phyloP scores from a whole-genome alignment of 2,329 filamentous ascomycete species.

The Colletotrichum sp. region DNA sequence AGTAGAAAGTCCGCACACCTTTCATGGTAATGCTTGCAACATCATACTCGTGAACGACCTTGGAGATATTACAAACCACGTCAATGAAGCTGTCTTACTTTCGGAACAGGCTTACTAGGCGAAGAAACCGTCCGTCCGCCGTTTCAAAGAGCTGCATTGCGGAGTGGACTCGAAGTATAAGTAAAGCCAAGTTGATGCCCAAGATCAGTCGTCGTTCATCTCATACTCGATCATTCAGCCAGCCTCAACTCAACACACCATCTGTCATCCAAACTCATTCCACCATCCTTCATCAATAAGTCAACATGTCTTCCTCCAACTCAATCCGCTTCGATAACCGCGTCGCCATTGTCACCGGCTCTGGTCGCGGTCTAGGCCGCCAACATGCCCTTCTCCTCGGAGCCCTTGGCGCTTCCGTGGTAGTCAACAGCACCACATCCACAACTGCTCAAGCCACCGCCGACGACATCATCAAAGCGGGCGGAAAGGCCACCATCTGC shows the following conservation, averaged over 20 bases:
- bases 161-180: not conserved
- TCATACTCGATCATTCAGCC: not conserved
- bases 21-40: not conserved
- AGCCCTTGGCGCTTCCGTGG: slow-evolving; percentile 18
- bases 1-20: not conserved
- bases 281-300: not conserved
- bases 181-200: not conserved
- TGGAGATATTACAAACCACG: not conserved
- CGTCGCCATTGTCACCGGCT: slow-evolving; percentile 23
- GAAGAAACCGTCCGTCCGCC: not conserved
- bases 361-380: slow-evolving; percentile 26
- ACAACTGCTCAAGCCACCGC: not conserved
- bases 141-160: not conserved
- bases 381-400: slow-evolving; percentile 25
- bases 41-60: not conserved
- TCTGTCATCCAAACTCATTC: accelerated
- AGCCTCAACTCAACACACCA: not conserved
- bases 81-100: not conserved
- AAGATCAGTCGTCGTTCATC: not conserved
- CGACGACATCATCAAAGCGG: not conserved
- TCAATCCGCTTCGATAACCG: not conserved
- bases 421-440: slow-evolving; percentile 19
- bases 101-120: not conserved
- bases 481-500: not conserved
- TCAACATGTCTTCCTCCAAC: not conserved